A percentile compares a stretch with the other conserved stretches of the same genome.
Conservation (phyloP, 257 asterid species). For the Scutellaria barbata region DNA sequence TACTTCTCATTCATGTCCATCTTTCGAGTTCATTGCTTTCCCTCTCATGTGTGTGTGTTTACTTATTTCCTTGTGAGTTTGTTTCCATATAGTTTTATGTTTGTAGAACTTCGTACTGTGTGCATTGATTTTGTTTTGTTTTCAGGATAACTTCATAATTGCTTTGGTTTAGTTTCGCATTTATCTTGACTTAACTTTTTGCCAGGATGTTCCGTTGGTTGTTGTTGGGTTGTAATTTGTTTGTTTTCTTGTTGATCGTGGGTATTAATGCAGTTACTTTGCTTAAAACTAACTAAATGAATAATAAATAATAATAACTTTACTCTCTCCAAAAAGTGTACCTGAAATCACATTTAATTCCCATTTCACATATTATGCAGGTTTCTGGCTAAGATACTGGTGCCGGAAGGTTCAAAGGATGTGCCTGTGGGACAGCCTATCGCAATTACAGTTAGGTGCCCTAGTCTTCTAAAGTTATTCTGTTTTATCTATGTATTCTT, state of each 20-base stretch:
- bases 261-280: neutral
- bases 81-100: conserved; percentile 11
- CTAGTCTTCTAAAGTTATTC: conserved; percentile 31
- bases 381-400: conserved; percentile 89
- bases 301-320: neutral
- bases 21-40: neutral
- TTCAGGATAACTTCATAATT: conserved; percentile 8
- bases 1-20: conserved; percentile 15
- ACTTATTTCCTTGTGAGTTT: neutral
- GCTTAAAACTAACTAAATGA: too few relatives aligned
- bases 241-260: conserved; percentile 20
- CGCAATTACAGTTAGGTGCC: conserved; percentile 83
- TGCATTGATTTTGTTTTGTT: conserved; percentile 23
- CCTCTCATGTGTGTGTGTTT: neutral
- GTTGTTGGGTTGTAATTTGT: conserved; percentile 31
- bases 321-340: neutral
- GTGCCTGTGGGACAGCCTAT: conserved; percentile 97
- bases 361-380: conserved; percentile 51
- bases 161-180: conserved; percentile 4
- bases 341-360: conserved; percentile 19
- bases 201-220: conserved; percentile 11
- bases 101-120: conserved; percentile 22
- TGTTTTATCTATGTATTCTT: conserved; percentile 32
- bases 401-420: conserved; percentile 96
- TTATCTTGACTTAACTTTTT: conserved; percentile 19